Evolutionary conservation across 768 basidiomycete species (phyloP), one percentile per base, ranked within the genome.

Genomic region (Pluteus cervinus): DNA sequence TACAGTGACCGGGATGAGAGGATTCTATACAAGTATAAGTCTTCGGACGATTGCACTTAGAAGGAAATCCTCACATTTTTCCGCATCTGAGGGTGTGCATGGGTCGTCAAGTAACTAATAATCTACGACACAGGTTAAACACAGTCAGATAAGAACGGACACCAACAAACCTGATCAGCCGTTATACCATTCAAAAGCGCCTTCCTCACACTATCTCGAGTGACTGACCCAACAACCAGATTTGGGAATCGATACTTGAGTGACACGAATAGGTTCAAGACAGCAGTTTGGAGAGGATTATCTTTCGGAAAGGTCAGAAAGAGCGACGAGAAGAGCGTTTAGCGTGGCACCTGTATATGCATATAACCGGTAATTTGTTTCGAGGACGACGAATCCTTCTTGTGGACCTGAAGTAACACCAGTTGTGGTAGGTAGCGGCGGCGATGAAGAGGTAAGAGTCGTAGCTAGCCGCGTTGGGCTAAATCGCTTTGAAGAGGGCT

Each of bases 41-140:
- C 37, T 40, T 35, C 37, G 24, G 18, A 30, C 33, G 17, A 34
- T 29, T 18, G 29, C 12, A 37, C 36, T 29, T 22, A 8, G 17
- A 32, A 15, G 20, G 38, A 30, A 12, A 23, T 8, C 57, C 73
- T 49, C 53, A 91, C 90, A 56, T 92, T 90, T 61, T 84, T 89
- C 56, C 86, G 79, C 96, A 99, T 98, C 62, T 97, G 94, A 18
- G 92, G 88, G 59, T 98, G 96, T 2, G 94, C 96, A 62, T 98
- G 92, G 30, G 86, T 84, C 17, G 82, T 77, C 28, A 99, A 73
- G 60, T 98, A 98, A 56, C 83, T 85, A 56, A 99, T 93, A 56
- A 98, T 96, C 91, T 98, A 52, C 30, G 36, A 39, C 45, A 32
- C 31, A 45, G 24, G 33, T 50, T 24, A 43, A 42, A 41, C 43